phyloP scores from a whole-genome alignment of 805 yeast species.

The Pichia scutulata region DNA sequence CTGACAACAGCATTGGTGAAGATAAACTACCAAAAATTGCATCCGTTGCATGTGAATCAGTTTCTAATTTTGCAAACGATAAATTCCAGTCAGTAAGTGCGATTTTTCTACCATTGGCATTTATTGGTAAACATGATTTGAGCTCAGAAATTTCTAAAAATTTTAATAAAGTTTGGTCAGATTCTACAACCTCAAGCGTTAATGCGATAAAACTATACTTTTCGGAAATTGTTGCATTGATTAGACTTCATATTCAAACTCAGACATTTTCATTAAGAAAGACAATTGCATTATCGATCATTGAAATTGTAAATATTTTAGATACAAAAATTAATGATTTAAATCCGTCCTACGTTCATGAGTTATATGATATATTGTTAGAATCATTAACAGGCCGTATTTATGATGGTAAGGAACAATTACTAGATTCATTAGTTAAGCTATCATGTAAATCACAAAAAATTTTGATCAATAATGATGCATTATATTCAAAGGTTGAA shows the following conservation, averaged over 20 bases:
- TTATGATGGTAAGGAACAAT: slow-evolving; percentile 81
- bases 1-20: slow-evolving; percentile 22
- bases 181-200: slow-evolving; percentile 64
- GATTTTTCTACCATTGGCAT: slow-evolving; percentile 70
- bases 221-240: slow-evolving; percentile 53
- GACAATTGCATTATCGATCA: slow-evolving; percentile 61
- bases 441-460: slow-evolving; percentile 41
- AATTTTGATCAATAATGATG: slow-evolving; percentile 25
- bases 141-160: slow-evolving; percentile 35
- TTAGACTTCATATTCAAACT: slow-evolving; percentile 44
- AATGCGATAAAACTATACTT: slow-evolving; percentile 65
- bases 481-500: slow-evolving; percentile 31
- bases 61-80: slow-evolving; percentile 62
- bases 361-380: slow-evolving; percentile 47
- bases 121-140: slow-evolving; percentile 66
- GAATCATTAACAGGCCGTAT: slow-evolving; percentile 67
- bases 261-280: slow-evolving; percentile 58
- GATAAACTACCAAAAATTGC: slow-evolving; percentile 42
- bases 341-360: slow-evolving; percentile 15
- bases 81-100: slow-evolving; percentile 53
- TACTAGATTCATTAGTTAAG: slow-evolving; percentile 62
- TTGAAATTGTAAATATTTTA: slow-evolving; percentile 45
- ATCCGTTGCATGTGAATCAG: slow-evolving; percentile 55
- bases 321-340: slow-evolving; percentile 21
- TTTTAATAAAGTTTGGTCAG: slow-evolving; percentile 69